Evolutionary conservation across 2,329 filamentous ascomycete species (phyloP).

Genomic region (Xylaria polymorpha): DNA sequence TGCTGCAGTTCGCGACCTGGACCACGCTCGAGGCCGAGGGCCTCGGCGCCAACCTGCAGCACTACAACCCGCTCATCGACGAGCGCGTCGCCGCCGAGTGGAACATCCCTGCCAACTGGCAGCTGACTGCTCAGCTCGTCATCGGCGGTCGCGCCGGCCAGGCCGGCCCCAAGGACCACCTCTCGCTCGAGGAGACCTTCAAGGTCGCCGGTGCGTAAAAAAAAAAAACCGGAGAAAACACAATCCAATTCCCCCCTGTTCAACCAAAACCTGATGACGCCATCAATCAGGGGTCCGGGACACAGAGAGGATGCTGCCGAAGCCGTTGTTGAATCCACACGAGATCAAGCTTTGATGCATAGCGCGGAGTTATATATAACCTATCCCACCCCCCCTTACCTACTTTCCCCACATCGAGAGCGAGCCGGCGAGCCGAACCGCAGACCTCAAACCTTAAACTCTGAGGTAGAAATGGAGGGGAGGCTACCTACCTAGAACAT

Average conservation of each 20-base stretch:
- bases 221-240: conserved; percentile 38
- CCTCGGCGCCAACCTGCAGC: conserved; percentile 88
- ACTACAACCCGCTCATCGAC: conserved; percentile 91
- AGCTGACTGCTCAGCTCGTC: conserved; percentile 84
- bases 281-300: background rate
- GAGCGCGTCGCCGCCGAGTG: conserved; percentile 75
- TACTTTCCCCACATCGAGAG: background rate
- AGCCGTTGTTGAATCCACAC: conserved; percentile 7
- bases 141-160: conserved; percentile 74
- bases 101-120: conserved; percentile 78
- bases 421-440: background rate
- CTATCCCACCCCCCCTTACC: conserved; percentile 12
- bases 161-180: conserved; percentile 71
- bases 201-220: conserved; percentile 69
- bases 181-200: conserved; percentile 73
- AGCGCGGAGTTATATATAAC: conserved; percentile 33
- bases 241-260: background rate
- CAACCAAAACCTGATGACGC: background rate
- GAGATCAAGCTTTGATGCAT: conserved; percentile 28
- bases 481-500: conserved; percentile 6
- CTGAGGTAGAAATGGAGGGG: background rate
- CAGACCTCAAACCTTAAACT: background rate
- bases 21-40: conserved; percentile 84
- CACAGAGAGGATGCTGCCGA: conserved; percentile 6
- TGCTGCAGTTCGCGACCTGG: conserved; percentile 86